Conservation (phyloP, 768 basidiomycete species). For the Stropharia rugosoannulata region DNA sequence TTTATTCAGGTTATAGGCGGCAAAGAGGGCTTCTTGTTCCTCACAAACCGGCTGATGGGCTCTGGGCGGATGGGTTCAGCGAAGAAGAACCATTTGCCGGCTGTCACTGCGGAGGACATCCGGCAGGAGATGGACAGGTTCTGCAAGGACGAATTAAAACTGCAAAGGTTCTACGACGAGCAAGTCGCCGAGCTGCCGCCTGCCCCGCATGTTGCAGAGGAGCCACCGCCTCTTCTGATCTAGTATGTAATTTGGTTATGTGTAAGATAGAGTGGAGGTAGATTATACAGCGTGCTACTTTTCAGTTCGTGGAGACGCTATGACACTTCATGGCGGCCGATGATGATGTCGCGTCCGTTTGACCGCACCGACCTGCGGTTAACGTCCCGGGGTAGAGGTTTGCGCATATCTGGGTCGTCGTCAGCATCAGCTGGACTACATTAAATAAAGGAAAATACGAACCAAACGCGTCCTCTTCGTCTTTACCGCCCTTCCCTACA, state of each 20-base stretch:
- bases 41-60: constrained; percentile 85
- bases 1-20: constrained; percentile 88
- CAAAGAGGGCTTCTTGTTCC: constrained; percentile 78
- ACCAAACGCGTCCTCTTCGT: constrained; percentile 94
- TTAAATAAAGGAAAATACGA: constrained; percentile 27
- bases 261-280: background rate
- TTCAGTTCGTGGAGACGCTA: constrained; percentile 23
- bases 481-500: constrained; percentile 69
- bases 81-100: constrained; percentile 52
- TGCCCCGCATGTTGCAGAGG: constrained; percentile 36
- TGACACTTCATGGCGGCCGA: constrained; percentile 59
- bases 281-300: constrained; percentile 7
- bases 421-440: background rate
- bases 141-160: constrained; percentile 53
- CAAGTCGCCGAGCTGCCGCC: constrained; percentile 53
- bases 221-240: constrained; percentile 54
- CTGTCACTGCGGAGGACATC: constrained; percentile 61
- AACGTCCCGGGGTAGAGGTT: constrained; percentile 65
- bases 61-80: constrained; percentile 59
- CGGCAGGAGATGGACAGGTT: constrained; percentile 60
- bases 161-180: constrained; percentile 74
- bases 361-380: constrained; percentile 63
- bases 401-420: constrained; percentile 55
- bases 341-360: constrained; percentile 73
- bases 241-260: constrained; percentile 8